A percentile compares a stretch with the other conserved stretches of the same genome.
phyloP scores from a whole-genome alignment of 139 green algal species.

The Picochlorum costavermella region DNA sequence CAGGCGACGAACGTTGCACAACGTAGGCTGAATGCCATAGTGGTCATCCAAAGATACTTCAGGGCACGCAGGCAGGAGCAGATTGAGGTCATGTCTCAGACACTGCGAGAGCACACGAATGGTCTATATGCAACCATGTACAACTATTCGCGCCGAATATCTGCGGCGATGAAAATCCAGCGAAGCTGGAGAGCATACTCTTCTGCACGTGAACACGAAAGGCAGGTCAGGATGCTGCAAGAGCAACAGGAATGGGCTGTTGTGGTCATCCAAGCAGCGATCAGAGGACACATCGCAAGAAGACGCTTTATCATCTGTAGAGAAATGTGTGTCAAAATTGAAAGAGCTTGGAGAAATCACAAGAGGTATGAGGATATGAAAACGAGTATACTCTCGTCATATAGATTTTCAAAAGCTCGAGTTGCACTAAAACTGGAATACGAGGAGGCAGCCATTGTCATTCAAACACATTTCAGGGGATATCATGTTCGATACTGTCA shows the following conservation, averaged over 20 bases:
- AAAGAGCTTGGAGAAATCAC: neutral
- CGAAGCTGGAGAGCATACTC: too few species aligned
- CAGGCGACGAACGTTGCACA: conserved; percentile 9
- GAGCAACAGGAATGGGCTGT: neutral
- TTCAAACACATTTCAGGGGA: neutral
- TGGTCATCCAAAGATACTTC: neutral
- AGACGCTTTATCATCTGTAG: neutral
- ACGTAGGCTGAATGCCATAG: neutral
- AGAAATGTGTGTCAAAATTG: neutral
- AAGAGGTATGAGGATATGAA: neutral
- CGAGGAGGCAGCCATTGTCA: neutral
- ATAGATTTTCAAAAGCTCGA: neutral
- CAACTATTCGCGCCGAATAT: too few species aligned
- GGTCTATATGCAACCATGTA: conserved; percentile 9
- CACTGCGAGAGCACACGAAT: conserved; percentile 17
- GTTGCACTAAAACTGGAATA: neutral
- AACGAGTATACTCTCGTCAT: neutral
- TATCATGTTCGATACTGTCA: neutral
- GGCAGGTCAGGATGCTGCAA: neutral
- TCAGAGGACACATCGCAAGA: neutral
- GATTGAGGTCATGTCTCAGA: neutral
- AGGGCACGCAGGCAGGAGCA: too few species aligned
- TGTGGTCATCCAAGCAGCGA: neutral
- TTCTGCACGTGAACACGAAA: neutral
- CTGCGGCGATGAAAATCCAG: too few species aligned